phyloP scores from a whole-genome alignment of 495 filamentous ascomycete species.

The Penicillium angulare region DNA sequence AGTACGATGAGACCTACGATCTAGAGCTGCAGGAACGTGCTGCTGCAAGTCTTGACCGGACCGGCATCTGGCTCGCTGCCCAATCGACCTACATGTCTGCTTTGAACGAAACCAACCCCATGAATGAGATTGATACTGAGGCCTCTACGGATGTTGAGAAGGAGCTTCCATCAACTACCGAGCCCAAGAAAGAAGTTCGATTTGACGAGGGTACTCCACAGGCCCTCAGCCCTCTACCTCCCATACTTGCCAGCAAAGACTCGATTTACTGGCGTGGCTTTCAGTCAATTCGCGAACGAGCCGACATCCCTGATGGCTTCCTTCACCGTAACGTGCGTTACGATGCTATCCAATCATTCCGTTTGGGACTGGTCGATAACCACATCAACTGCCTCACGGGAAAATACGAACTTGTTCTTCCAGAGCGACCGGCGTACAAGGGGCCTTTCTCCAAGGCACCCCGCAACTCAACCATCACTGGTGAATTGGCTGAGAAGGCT shows the following conservation, averaged over 20 bases:
- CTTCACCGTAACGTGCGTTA: slow-evolving; percentile 80
- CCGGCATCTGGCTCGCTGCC: slow-evolving; percentile 74
- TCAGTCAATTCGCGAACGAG: slow-evolving; percentile 60
- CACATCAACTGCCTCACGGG: slow-evolving; percentile 74
- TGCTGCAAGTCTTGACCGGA: slow-evolving; percentile 71
- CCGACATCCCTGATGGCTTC: slow-evolving; percentile 68
- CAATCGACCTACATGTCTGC: slow-evolving; percentile 76
- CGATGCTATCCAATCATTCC: slow-evolving; percentile 82
- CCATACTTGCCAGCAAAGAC: slow-evolving; percentile 54
- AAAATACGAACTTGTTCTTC: slow-evolving; percentile 61
- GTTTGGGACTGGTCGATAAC: slow-evolving; percentile 60
- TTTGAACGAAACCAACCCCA: slow-evolving; percentile 62
- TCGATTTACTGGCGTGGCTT: slow-evolving; percentile 93
- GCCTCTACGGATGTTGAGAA: slow-evolving; percentile 16
- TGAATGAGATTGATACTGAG: slow-evolving; percentile 44
- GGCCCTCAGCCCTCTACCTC: slow-evolving; percentile 30
- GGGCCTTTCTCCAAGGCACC: slow-evolving; percentile 53
- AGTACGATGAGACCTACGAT: slow-evolving; percentile 70
- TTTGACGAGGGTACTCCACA: slow-evolving; percentile 59
- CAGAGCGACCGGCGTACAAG: slow-evolving; percentile 47
- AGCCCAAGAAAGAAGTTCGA: slow-evolving; percentile 71
- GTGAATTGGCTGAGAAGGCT: slow-evolving; percentile 44
- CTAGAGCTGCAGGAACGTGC: slow-evolving; percentile 62
- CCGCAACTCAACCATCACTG: slow-evolving; percentile 47
- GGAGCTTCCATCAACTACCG: too few relatives aligned